A percentile compares a stretch with the other conserved stretches of the same genome.
phyloP scores from a whole-genome alignment of 2,329 filamentous ascomycete species.

The Aspergillus brasiliensis region DNA sequence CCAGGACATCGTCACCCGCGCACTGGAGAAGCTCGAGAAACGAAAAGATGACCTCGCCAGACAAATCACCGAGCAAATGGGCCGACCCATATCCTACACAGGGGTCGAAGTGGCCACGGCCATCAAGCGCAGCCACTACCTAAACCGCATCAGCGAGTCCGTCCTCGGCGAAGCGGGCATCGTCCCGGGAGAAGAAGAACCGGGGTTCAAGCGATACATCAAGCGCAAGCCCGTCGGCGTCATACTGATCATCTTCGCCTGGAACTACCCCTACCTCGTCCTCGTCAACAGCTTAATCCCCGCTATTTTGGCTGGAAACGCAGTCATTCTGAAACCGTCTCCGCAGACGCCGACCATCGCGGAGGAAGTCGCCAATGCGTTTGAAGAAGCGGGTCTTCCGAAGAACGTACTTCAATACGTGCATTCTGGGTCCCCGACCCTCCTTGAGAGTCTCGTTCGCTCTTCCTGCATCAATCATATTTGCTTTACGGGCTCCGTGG shows the following conservation, averaged over 20 bases:
- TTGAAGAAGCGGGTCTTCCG: slow-evolving; percentile 78
- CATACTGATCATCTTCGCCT: slow-evolving; percentile 83
- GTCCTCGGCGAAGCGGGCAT: slow-evolving; percentile 64
- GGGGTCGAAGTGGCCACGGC: slow-evolving; percentile 80
- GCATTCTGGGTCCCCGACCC: slow-evolving; percentile 73
- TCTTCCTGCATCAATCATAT: slow-evolving; percentile 73
- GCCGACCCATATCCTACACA: slow-evolving; percentile 81
- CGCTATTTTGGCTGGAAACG: slow-evolving; percentile 81
- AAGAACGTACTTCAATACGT: slow-evolving; percentile 82
- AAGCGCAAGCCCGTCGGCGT: slow-evolving; percentile 83
- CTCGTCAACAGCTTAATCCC: slow-evolving; percentile 86
- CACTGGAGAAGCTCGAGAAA: slow-evolving; percentile 68
- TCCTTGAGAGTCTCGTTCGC: slow-evolving; percentile 75
- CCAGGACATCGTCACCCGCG: slow-evolving; percentile 76
- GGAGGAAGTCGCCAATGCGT: slow-evolving; percentile 74
- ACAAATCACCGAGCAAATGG: slow-evolving; percentile 89
- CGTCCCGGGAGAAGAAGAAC: slow-evolving; percentile 63
- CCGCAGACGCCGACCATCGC: slow-evolving; percentile 88
- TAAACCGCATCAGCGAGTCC: slow-evolving; percentile 79
- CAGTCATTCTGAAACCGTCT: slow-evolving; percentile 86
- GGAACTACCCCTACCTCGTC: slow-evolving; percentile 94
- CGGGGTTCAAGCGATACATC: slow-evolving; percentile 84
- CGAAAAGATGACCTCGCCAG: slow-evolving; percentile 75
- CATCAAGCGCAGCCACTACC: slow-evolving; percentile 76
- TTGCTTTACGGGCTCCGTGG: slow-evolving; percentile 89